Evolutionary conservation across 1,139 yeast genomes (phyloP).

Genomic region (Candida labiduridarum): DNA sequence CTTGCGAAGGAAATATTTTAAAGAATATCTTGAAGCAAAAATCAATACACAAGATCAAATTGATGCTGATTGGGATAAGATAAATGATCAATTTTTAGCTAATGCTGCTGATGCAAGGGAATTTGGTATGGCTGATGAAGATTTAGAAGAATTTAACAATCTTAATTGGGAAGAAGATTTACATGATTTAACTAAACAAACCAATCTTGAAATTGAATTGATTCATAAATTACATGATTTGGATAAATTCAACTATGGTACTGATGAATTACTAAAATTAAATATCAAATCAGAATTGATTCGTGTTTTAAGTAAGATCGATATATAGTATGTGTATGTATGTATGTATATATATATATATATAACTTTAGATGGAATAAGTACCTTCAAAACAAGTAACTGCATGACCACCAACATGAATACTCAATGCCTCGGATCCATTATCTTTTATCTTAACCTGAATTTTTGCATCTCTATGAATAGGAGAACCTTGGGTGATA

Average conservation of each 20-base stretch:
- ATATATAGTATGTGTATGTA: too few relatives aligned
- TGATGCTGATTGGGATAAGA: constrained; percentile 50
- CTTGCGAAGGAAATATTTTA: constrained; percentile 34
- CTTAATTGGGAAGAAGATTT: constrained; percentile 24
- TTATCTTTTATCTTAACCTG: constrained; percentile 18
- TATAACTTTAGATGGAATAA: constrained; percentile 5
- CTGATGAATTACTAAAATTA: constrained; percentile 33
- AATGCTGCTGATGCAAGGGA: constrained; percentile 42
- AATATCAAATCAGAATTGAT: constrained; percentile 15
- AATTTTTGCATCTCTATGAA: constrained; percentile 36
- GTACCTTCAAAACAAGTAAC: constrained; percentile 33
- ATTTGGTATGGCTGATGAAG: constrained; percentile 62
- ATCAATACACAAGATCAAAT: constrained; percentile 32
- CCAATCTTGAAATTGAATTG: constrained; percentile 21
- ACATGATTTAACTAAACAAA: constrained; percentile 29
- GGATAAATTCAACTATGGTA: constrained; percentile 19
- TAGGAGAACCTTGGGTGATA: constrained; percentile 37
- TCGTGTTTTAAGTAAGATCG: constrained; percentile 1
- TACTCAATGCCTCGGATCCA: constrained; percentile 20
- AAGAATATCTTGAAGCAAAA: constrained; percentile 32
- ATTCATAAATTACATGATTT: constrained; percentile 20
- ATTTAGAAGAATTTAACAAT: constrained; percentile 57
- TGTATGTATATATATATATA: neutral
- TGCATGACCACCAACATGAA: constrained; percentile 30
- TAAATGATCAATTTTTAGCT: constrained; percentile 47